These are phyloP conservation scores for Penicillium hordei DNA, from an alignment of 2,329 filamentous ascomycete species.

Conservation along the genomic window DNA sequence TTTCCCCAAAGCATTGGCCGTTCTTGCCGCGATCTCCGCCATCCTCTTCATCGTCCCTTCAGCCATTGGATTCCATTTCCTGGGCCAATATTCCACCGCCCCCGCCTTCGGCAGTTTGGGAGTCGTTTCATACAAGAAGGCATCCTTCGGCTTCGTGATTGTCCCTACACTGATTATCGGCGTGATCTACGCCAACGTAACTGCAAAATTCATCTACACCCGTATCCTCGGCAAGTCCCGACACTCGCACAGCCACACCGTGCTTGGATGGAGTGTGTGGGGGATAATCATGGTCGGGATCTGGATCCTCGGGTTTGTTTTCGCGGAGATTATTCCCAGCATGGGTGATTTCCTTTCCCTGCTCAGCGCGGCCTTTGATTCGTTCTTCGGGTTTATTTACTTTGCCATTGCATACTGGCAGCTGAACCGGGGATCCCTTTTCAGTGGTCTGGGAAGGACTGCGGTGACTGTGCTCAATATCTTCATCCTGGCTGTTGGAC, in stretches of 20 bases:
- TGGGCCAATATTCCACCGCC: conserved; percentile 52
- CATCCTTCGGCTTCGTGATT: conserved; percentile 53
- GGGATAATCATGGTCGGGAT: conserved; percentile 42
- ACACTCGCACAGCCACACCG: conserved; percentile 50
- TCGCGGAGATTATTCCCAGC: conserved; percentile 50
- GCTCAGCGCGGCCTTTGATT: conserved; percentile 51
- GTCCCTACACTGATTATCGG: conserved; percentile 52
- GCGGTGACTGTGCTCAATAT: conserved; percentile 49
- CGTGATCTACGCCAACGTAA: conserved; percentile 53
- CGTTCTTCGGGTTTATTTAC: conserved; percentile 54
- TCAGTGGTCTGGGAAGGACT: conserved; percentile 35
- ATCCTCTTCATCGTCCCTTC: conserved; percentile 54
- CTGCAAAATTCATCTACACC: conserved; percentile 49
- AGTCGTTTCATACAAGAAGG: conserved; percentile 48
- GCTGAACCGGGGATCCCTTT: conserved; percentile 44
- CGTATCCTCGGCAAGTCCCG: conserved; percentile 46
- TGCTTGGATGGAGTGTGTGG: conserved; percentile 52
- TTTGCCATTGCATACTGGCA: conserved; percentile 53
- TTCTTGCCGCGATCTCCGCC: conserved; percentile 46
- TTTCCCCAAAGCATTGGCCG: conserved; percentile 52
- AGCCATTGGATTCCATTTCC: conserved; percentile 50
- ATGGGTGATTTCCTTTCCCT: conserved; percentile 54
- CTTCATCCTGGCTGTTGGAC: conserved; percentile 47
- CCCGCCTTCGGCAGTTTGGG: conserved; percentile 52
- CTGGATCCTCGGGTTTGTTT: conserved; percentile 49